phyloP scores from a whole-genome alignment of 179 eudicot species.

The Drosera spatulata region DNA sequence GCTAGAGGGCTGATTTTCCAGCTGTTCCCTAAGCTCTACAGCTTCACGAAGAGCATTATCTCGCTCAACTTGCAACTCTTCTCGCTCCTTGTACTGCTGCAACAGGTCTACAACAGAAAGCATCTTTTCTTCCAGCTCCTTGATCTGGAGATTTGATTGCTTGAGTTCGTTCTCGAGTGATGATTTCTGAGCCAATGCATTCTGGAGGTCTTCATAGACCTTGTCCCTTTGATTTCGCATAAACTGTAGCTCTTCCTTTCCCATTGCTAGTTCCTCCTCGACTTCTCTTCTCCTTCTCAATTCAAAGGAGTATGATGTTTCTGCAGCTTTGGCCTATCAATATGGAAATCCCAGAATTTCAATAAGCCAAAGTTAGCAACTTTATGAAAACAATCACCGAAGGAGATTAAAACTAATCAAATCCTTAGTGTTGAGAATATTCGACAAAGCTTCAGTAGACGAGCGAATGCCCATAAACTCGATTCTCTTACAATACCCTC shows the following conservation, averaged over 20 bases:
- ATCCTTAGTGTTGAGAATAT: not conserved
- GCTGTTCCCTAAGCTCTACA: slow-evolving; percentile 35
- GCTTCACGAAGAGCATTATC: slow-evolving; percentile 48
- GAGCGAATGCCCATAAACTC: too few species aligned
- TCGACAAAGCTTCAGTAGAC: not conserved
- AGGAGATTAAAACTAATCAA: not conserved
- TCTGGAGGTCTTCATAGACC: slow-evolving; percentile 27
- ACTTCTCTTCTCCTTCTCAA: slow-evolving; percentile 33
- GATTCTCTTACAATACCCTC: too few species aligned
- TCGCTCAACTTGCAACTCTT: slow-evolving; percentile 46
- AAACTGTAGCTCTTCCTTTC: slow-evolving; percentile 34
- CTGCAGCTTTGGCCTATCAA: slow-evolving; percentile 50
- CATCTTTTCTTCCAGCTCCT: slow-evolving; percentile 59
- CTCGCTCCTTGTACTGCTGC: slow-evolving; percentile 62
- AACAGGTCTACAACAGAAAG: slow-evolving; percentile 53
- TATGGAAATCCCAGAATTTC: not conserved
- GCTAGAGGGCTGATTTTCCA: slow-evolving; percentile 21
- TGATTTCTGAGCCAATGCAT: slow-evolving; percentile 36
- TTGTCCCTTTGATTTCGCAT: slow-evolving; percentile 26
- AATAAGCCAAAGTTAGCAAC: not conserved
- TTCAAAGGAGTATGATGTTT: slow-evolving; percentile 42
- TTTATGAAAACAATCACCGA: not conserved
- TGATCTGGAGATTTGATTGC: slow-evolving; percentile 28
- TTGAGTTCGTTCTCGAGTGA: slow-evolving; percentile 44
- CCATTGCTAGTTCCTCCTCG: slow-evolving; percentile 38